phyloP scores from a whole-genome alignment of 192 early-diverging fungal genomes.

The Nowakowskiella sp. region DNA sequence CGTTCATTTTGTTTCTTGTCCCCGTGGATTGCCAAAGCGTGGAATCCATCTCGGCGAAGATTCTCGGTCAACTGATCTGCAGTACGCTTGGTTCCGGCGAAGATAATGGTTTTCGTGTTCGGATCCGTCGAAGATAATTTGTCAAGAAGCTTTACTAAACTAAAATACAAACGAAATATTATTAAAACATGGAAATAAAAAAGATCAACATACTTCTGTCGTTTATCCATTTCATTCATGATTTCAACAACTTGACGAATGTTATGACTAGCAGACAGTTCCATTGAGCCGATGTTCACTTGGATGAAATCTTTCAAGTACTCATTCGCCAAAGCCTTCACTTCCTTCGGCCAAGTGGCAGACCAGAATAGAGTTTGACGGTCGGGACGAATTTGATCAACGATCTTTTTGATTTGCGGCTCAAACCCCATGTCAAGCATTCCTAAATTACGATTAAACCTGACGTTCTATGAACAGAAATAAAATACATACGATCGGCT shows the following conservation, averaged over 20 bases:
- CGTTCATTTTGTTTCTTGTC: slow-evolving; percentile 94
- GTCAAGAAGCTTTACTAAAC: slow-evolving; percentile 37
- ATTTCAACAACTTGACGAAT: slow-evolving; percentile 90
- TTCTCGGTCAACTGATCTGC: slow-evolving; percentile 76
- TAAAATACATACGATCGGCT: slow-evolving; percentile 81
- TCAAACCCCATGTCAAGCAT: slow-evolving; percentile 99
- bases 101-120: slow-evolving; percentile 40
- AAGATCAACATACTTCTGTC: slow-evolving; percentile 44
- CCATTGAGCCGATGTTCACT: slow-evolving; percentile 91
- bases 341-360: slow-evolving; percentile 98
- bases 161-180: slow-evolving; percentile 4
- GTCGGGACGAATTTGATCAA: slow-evolving; percentile 91
- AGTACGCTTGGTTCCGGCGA: slow-evolving; percentile 43
- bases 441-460: slow-evolving; percentile 16
- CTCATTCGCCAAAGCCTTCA: slow-evolving; percentile 83
- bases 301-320: slow-evolving; percentile 92
- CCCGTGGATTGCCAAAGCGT: slow-evolving; percentile 91
- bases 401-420: slow-evolving; percentile 95
- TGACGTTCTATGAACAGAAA: not conserved
- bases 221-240: slow-evolving; percentile 78
- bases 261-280: slow-evolving; percentile 85
- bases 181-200: not conserved
- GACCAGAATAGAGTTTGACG: slow-evolving; percentile 99
- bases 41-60: slow-evolving; percentile 83
- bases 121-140: slow-evolving; percentile 23